These are phyloP conservation scores for Tolypocladium nubicola DNA, from an alignment of 2,329 filamentous ascomycete species.

Conservation along the genomic window DNA sequence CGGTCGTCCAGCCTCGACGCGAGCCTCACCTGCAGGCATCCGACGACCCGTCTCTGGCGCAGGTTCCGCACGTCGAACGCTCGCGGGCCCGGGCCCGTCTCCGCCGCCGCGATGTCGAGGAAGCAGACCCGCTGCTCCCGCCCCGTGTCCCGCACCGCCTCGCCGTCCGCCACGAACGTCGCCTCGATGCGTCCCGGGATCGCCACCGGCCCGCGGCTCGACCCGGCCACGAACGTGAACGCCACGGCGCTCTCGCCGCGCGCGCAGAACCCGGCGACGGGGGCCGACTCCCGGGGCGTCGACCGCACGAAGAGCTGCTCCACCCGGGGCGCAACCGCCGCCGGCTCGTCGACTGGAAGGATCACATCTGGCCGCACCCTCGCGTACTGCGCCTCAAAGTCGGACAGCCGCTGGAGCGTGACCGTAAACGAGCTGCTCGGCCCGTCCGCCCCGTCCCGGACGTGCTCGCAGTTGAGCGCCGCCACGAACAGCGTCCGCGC, in stretches of 20 bases:
- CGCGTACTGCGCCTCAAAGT: conserved; percentile 5
- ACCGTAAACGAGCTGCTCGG: neutral
- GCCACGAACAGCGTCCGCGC: neutral
- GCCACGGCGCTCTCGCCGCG: neutral
- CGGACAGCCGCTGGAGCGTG: conserved; percentile 4
- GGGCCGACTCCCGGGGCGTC: neutral
- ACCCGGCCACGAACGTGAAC: neutral
- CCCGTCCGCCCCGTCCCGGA: conserved; percentile 2
- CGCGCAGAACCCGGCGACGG: neutral
- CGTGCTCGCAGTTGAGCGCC: neutral
- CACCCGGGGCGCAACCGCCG: neutral
- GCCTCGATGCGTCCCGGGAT: neutral
- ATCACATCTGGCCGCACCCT: conserved; percentile 1
- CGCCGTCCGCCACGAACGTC: neutral
- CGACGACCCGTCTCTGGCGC: neutral
- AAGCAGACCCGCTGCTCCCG: neutral
- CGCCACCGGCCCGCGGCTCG: neutral
- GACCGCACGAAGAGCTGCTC: neutral
- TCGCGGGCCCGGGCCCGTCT: neutral
- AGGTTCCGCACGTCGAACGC: neutral
- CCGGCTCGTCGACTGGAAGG: neutral
- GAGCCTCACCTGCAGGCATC: neutral
- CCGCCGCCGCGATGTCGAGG: neutral
- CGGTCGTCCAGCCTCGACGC: neutral
- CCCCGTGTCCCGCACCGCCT: neutral